Percentiles rank a stretch among this genome's conserved stretches.
These are phyloP conservation scores for Alternaria novae-zelandiae DNA, from an alignment of 2,329 filamentous ascomycete species.

Conservation along the genomic window DNA sequence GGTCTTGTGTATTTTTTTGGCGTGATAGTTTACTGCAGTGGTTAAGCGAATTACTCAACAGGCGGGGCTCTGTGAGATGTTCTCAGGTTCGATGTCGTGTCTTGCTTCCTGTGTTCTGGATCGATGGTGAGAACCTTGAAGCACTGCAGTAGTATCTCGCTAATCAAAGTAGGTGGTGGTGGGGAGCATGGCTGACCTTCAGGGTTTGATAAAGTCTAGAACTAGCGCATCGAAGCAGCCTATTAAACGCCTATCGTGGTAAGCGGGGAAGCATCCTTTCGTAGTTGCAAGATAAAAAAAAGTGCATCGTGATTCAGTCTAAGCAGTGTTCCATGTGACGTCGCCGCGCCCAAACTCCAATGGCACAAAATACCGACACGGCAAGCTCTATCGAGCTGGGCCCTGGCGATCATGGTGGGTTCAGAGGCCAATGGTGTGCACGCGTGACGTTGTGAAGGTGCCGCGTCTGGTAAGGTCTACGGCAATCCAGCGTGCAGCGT, in stretches of 20 bases:
- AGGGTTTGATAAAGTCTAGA: slow-evolving; percentile 12
- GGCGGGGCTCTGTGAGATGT: slow-evolving; percentile 1
- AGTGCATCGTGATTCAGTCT: slow-evolving; percentile 5
- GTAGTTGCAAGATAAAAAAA: background rate
- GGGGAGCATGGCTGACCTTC: slow-evolving; percentile 20
- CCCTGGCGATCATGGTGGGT: slow-evolving; percentile 32
- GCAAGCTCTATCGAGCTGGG: slow-evolving; percentile 18
- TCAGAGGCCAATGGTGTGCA: slow-evolving; percentile 23
- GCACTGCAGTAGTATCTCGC: slow-evolving; percentile 37
- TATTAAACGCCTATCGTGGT: slow-evolving; percentile 16
- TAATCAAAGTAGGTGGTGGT: slow-evolving; percentile 28
- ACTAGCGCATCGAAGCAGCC: slow-evolving; percentile 23
- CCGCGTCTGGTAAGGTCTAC: slow-evolving; percentile 30
- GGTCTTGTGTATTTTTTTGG: slow-evolving; percentile 9
- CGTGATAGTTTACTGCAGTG: slow-evolving; percentile 6
- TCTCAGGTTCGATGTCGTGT: background rate
- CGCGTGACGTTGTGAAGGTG: slow-evolving; percentile 41
- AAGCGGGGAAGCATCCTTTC: slow-evolving; percentile 10
- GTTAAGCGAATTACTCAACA: slow-evolving; percentile 2
- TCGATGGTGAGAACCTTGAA: slow-evolving; percentile 29
- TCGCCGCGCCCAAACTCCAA: slow-evolving; percentile 8
- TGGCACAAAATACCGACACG: slow-evolving; percentile 8
- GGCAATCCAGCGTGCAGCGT: slow-evolving; percentile 31
- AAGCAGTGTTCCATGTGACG: slow-evolving; percentile 8
- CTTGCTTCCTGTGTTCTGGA: slow-evolving; percentile 12